Conservation (phyloP, 2,329 filamentous ascomycete species). For the Aspergillus sp. region DNA sequence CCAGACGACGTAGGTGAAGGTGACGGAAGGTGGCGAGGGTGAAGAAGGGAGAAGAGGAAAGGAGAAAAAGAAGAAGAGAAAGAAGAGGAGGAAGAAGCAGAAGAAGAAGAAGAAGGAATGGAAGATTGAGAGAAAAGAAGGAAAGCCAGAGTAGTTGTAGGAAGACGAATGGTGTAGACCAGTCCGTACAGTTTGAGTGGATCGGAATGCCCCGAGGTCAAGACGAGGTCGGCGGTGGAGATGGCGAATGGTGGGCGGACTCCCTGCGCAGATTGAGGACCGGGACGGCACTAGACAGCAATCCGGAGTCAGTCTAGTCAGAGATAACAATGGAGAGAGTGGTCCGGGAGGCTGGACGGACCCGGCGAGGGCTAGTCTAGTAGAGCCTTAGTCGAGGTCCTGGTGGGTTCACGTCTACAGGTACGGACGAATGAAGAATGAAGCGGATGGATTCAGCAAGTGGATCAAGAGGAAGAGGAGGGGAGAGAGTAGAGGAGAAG, state of each 20-base stretch:
- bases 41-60: conserved; percentile 7
- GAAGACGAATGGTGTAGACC: conserved; percentile 1
- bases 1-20: not conserved
- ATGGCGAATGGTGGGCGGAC: conserved; percentile 6
- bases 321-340: conserved; percentile 3
- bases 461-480: not conserved
- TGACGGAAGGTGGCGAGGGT: not conserved
- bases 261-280: conserved; percentile 1
- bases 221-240: conserved; percentile 15
- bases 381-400: too few species aligned
- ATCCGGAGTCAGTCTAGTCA: conserved; percentile 6
- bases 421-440: conserved; percentile 3
- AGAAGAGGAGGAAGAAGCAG: conserved; percentile 4
- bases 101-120: conserved; percentile 6
- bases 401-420: too few species aligned
- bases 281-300: not conserved
- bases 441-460: not conserved
- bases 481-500: not conserved
- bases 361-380: conserved; percentile 8
- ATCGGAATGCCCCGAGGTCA: conserved; percentile 21
- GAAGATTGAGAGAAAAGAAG: conserved; percentile 11
- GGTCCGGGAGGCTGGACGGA: conserved; percentile 1
- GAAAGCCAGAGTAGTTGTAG: conserved; percentile 1
- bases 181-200: conserved; percentile 13
- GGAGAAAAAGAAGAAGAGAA: conserved; percentile 5